phyloP scores from a whole-genome alignment of 2,329 filamentous ascomycete genomes.

The Calonectria ilicicola region DNA sequence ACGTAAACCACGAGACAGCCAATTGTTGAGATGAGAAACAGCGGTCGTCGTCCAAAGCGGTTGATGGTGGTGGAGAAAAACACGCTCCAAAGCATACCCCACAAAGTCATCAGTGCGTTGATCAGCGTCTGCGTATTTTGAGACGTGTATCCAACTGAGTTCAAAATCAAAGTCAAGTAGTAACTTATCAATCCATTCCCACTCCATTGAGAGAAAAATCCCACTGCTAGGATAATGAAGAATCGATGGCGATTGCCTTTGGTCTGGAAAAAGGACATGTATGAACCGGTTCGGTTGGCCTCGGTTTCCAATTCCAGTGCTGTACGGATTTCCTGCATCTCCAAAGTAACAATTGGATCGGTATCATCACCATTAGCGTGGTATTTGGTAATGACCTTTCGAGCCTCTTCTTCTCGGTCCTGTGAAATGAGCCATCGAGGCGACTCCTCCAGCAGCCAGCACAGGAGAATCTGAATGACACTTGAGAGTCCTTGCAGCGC shows the following conservation, averaged over 20 bases:
- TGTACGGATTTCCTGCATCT: slow-evolving; percentile 63
- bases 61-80: slow-evolving; percentile 17
- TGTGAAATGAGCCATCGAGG: slow-evolving; percentile 72
- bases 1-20: not conserved
- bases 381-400: slow-evolving; percentile 61
- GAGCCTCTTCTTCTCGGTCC: slow-evolving; percentile 66
- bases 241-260: slow-evolving; percentile 41
- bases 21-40: slow-evolving; percentile 11
- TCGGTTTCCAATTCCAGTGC: slow-evolving; percentile 58
- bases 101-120: slow-evolving; percentile 11
- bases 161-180: not conserved
- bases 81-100: slow-evolving; percentile 16
- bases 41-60: not conserved
- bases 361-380: slow-evolving; percentile 64
- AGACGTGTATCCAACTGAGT: slow-evolving; percentile 9
- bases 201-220: slow-evolving; percentile 35
- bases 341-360: slow-evolving; percentile 64
- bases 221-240: slow-evolving; percentile 31
- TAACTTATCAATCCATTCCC: slow-evolving; percentile 27
- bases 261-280: slow-evolving; percentile 54
- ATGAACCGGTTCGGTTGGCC: slow-evolving; percentile 50
- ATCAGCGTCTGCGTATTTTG: slow-evolving; percentile 5
- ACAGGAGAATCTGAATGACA: slow-evolving; percentile 14
- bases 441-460: slow-evolving; percentile 66
- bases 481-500: slow-evolving; percentile 27